Conservation (phyloP, 345 rosid genomes). For the Erysimum cheiranthoides region DNA sequence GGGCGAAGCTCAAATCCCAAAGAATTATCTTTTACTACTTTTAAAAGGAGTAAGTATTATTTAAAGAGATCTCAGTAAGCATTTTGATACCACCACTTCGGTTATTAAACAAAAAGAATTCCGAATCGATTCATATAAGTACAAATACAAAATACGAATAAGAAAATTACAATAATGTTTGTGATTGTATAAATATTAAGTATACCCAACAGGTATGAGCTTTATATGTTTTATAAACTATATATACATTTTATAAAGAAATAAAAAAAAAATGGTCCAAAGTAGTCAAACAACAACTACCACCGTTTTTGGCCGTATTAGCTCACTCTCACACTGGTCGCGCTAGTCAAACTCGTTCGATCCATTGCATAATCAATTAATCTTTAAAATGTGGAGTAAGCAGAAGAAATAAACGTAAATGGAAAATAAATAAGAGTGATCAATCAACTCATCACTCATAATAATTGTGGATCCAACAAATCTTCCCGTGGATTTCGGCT, state of each 20-base stretch:
- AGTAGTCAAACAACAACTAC: constrained; percentile 46
- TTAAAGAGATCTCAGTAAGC: neutral
- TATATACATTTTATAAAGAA: neutral
- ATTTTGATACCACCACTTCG: neutral
- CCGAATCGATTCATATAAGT: neutral
- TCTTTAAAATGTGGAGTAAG: too few species aligned
- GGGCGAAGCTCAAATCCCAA: constrained; percentile 34
- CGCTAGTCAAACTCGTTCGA: constrained; percentile 23
- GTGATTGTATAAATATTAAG: neutral
- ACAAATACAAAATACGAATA: neutral
- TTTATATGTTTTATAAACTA: too few species aligned
- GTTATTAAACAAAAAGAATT: neutral
- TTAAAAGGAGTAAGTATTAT: neutral
- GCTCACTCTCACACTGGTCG: constrained; percentile 35
- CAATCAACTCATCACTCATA: neutral
- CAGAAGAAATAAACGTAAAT: neutral
- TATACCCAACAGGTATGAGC: constrained; percentile 11
- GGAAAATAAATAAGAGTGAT: neutral
- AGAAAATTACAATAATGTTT: neutral
- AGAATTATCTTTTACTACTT: neutral
- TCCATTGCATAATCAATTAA: neutral
- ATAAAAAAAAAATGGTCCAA: neutral
- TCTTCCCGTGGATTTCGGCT: constrained; percentile 45
- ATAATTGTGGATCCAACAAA: constrained; percentile 26
- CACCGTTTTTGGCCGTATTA: constrained; percentile 40